Evolutionary conservation across 2,329 filamentous ascomycete genomes (phyloP).

Genomic region (Grosmannia clavigera): DNA sequence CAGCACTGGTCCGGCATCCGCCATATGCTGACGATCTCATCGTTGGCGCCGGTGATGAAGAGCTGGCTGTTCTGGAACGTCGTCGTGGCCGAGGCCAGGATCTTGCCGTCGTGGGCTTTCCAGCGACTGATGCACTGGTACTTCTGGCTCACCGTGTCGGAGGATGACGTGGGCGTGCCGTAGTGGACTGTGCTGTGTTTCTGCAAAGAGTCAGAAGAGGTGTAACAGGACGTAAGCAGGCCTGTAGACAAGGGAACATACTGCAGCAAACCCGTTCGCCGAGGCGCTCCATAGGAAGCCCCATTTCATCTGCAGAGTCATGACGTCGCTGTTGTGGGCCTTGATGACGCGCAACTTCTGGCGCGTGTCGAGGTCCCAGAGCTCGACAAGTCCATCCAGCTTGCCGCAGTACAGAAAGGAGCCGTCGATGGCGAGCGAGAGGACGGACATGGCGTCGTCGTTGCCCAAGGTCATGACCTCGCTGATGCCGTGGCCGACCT

Average conservation of each 20-base stretch:
- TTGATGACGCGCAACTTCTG: conserved; percentile 83
- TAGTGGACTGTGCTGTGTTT: conserved; percentile 57
- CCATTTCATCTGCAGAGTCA: conserved; percentile 75
- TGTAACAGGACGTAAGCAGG: neutral
- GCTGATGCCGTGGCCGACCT: conserved; percentile 36
- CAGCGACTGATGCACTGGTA: conserved; percentile 22
- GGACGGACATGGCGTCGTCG: conserved; percentile 50
- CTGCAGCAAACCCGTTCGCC: conserved; percentile 76
- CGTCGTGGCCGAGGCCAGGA: conserved; percentile 71
- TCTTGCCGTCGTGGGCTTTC: conserved; percentile 68
- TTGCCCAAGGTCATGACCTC: conserved; percentile 55
- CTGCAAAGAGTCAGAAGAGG: conserved; percentile 21
- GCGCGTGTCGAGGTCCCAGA: conserved; percentile 93
- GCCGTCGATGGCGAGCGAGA: conserved; percentile 77
- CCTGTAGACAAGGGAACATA: conserved; percentile 29
- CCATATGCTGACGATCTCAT: conserved; percentile 83
- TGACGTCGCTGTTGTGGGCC: conserved; percentile 68
- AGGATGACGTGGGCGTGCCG: conserved; percentile 36
- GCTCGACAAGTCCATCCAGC: conserved; percentile 74
- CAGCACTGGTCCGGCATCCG: conserved; percentile 43
- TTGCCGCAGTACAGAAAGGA: conserved; percentile 90
- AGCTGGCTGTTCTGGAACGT: conserved; percentile 59
- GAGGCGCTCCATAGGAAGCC: conserved; percentile 79
- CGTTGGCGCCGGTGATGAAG: conserved; percentile 91
- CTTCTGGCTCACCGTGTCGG: conserved; percentile 42